These are phyloP conservation scores for Podila verticillata DNA, from an alignment of 192 early-diverging fungal genomes.

Conservation along the genomic window DNA sequence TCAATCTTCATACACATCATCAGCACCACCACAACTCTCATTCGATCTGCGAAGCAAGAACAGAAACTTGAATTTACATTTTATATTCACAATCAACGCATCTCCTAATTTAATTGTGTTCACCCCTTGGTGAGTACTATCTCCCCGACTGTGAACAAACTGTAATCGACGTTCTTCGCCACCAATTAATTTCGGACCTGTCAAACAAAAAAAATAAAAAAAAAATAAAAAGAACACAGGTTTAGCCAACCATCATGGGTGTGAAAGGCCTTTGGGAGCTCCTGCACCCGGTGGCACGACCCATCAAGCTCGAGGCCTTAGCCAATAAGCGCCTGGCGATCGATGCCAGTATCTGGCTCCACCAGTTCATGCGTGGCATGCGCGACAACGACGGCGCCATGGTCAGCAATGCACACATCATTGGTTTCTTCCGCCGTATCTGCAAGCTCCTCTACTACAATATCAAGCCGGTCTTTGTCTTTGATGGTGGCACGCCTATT, in stretches of 20 bases:
- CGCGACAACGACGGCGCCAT: conserved; percentile 87
- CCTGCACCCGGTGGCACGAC: conserved; percentile 79
- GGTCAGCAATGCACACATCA: conserved; percentile 83
- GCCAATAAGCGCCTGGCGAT: conserved; percentile 82
- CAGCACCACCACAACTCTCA: background rate
- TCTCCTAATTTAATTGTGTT: too few species aligned
- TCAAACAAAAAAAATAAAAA: too few species aligned
- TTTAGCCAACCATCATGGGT: conserved; percentile 70
- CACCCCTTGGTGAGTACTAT: too few species aligned
- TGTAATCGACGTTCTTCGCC: too few species aligned
- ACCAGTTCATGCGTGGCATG: conserved; percentile 97
- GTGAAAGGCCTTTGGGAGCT: conserved; percentile 95
- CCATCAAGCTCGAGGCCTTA: conserved; percentile 83
- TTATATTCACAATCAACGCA: too few species aligned
- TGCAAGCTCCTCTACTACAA: conserved; percentile 93
- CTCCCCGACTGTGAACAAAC: too few species aligned
- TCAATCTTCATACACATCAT: too few species aligned
- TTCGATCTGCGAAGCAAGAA: too few species aligned
- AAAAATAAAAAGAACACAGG: too few species aligned
- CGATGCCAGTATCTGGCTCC: conserved; percentile 97
- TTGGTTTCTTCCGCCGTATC: conserved; percentile 94
- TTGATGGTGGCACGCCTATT: conserved; percentile 91
- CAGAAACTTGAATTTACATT: too few species aligned
- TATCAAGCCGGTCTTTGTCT: conserved; percentile 96
- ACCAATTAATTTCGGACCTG: background rate